A percentile compares a stretch with the other conserved stretches of the same genome.
phyloP scores from a whole-genome alignment of 257 asterid species.

The Jaltomata sinuosa region DNA sequence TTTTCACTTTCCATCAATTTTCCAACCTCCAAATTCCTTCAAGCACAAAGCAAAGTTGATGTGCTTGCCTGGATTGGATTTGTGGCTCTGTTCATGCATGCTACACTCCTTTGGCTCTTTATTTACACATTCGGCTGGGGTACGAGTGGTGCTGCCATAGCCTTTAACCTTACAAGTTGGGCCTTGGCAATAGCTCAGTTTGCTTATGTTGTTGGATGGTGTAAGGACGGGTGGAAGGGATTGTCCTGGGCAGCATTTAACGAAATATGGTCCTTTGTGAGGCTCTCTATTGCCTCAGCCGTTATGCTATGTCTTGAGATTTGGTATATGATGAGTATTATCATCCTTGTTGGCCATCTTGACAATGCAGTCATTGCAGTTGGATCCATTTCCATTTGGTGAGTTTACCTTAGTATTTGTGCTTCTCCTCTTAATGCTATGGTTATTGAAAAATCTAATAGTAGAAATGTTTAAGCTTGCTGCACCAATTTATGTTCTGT shows the following conservation, averaged over 20 bases:
- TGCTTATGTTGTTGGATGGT: slow-evolving; percentile 64
- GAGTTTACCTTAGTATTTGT: slow-evolving; percentile 5
- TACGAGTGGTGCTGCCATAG: slow-evolving; percentile 53
- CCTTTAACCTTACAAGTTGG: slow-evolving; percentile 52
- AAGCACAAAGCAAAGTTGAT: slow-evolving; percentile 74
- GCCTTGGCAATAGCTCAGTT: slow-evolving; percentile 38
- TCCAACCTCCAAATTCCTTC: slow-evolving; percentile 72
- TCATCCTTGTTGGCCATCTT: slow-evolving; percentile 66
- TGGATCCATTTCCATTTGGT: slow-evolving; percentile 83
- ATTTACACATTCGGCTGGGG: slow-evolving; percentile 49
- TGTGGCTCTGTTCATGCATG: slow-evolving; percentile 29
- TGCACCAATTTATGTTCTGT: neutral
- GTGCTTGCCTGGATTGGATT: slow-evolving; percentile 54
- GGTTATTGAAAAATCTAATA: neutral
- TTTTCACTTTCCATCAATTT: slow-evolving; percentile 50
- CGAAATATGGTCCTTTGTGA: slow-evolving; percentile 71
- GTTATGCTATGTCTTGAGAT: slow-evolving; percentile 79
- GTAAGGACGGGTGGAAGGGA: slow-evolving; percentile 89
- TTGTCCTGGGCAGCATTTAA: slow-evolving; percentile 48
- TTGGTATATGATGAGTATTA: slow-evolving; percentile 85
- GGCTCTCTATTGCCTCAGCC: slow-evolving; percentile 83
- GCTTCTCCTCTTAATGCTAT: neutral
- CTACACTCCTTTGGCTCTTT: slow-evolving; percentile 53
- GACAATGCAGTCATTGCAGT: slow-evolving; percentile 63
- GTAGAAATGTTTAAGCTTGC: neutral